phyloP scores from a whole-genome alignment of 2,329 filamentous ascomycete species.

The Ophiostoma piceae region DNA sequence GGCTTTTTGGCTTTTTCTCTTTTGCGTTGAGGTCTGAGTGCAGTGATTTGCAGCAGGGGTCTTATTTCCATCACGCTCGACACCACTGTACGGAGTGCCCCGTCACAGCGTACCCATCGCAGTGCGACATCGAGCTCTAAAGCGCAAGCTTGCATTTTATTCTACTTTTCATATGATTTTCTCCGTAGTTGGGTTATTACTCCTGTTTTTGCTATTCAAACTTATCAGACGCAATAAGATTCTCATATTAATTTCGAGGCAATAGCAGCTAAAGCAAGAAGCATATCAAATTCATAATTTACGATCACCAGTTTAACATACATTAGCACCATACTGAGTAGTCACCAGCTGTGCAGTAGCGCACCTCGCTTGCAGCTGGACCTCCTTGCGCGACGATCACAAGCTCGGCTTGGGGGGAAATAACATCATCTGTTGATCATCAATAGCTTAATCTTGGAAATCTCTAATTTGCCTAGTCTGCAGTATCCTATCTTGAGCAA shows the following conservation, averaged over 20 bases:
- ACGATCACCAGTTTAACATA: background rate
- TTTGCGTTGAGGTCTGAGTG: background rate
- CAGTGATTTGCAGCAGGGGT: slow-evolving; percentile 13
- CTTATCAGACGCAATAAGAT: background rate
- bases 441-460: background rate
- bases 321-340: background rate
- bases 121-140: background rate
- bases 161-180: background rate
- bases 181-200: background rate
- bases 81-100: background rate
- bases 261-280: background rate
- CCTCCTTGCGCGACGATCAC: background rate
- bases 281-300: background rate
- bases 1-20: background rate
- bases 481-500: background rate
- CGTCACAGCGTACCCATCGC: background rate
- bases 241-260: background rate
- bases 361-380: slow-evolving; percentile 4
- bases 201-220: background rate
- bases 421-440: slow-evolving; percentile 14
- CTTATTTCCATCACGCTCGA: background rate
- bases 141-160: background rate
- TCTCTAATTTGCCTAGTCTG: too few relatives aligned
- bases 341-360: slow-evolving; percentile 11
- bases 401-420: slow-evolving; percentile 9